Evolutionary conservation across 257 asterid genomes (phyloP).

Genomic region (Plectranthus barbatus): DNA sequence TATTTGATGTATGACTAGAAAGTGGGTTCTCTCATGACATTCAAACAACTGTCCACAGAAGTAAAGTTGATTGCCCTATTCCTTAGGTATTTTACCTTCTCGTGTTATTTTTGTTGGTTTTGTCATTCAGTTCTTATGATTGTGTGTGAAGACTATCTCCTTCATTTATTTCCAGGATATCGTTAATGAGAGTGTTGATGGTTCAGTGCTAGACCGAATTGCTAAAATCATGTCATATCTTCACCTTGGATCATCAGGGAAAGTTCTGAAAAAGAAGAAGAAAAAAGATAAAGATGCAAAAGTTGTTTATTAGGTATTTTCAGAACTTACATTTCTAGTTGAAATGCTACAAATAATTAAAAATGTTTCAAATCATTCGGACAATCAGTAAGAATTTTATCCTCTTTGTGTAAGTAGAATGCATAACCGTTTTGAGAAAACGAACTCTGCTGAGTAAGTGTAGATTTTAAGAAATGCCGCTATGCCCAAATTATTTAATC

Average conservation of each 20-base stretch:
- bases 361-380: slow-evolving; percentile 65
- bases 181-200: slow-evolving; percentile 94
- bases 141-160: background rate
- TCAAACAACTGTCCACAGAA: slow-evolving; percentile 93
- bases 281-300: slow-evolving; percentile 82
- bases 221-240: slow-evolving; percentile 96
- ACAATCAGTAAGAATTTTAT: slow-evolving; percentile 54
- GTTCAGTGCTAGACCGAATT: slow-evolving; percentile 89
- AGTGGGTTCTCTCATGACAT: slow-evolving; percentile 79
- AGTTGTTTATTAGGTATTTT: slow-evolving; percentile 36
- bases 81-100: slow-evolving; percentile 57
- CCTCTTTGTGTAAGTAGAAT: slow-evolving; percentile 7
- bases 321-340: background rate
- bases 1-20: slow-evolving; percentile 48
- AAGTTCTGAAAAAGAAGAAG: slow-evolving; percentile 95
- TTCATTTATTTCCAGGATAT: slow-evolving; percentile 61
- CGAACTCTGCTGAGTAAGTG: background rate
- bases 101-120: background rate
- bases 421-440: too few relatives aligned
- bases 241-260: slow-evolving; percentile 99
- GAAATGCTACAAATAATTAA: slow-evolving; percentile 69
- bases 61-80: slow-evolving; percentile 98
- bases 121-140: background rate
- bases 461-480: background rate
- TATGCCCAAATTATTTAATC: background rate